Evolutionary conservation across 129 eudicot species (phyloP).

Genomic region (Erigeron canadensis): DNA sequence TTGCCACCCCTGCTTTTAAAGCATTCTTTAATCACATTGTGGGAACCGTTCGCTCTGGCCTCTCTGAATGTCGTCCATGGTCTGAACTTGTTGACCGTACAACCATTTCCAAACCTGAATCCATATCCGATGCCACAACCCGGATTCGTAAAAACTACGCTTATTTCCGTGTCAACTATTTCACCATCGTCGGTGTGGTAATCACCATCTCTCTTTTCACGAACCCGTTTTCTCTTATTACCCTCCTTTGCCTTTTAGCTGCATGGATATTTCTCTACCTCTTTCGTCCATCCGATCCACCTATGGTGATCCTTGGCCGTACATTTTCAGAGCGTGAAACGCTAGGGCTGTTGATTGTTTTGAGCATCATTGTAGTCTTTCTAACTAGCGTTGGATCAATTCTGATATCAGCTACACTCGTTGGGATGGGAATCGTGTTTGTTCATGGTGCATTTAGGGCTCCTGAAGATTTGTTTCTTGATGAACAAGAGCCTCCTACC

Average conservation of each 20-base stretch:
- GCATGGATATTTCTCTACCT: slow-evolving; percentile 73
- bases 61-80: slow-evolving; percentile 90
- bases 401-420: slow-evolving; percentile 67
- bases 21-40: slow-evolving; percentile 44
- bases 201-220: slow-evolving; percentile 69
- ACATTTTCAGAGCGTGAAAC: slow-evolving; percentile 40
- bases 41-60: slow-evolving; percentile 54
- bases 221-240: slow-evolving; percentile 72
- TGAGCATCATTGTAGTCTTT: slow-evolving; percentile 64
- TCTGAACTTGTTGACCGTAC: slow-evolving; percentile 73
- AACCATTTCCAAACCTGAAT: slow-evolving; percentile 81
- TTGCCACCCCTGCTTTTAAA: slow-evolving; percentile 59
- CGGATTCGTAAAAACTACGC: slow-evolving; percentile 84
- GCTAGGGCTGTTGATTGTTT: slow-evolving; percentile 37
- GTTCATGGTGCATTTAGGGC: slow-evolving; percentile 76
- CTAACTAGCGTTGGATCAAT: slow-evolving; percentile 87
- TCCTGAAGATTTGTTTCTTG: slow-evolving; percentile 88
- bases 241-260: slow-evolving; percentile 63
- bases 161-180: slow-evolving; percentile 76
- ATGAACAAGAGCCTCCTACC: slow-evolving; percentile 55
- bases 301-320: slow-evolving; percentile 42
- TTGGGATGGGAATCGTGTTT: slow-evolving; percentile 60
- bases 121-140: slow-evolving; percentile 69
- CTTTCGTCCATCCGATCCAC: slow-evolving; percentile 46
- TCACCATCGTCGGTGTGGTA: slow-evolving; percentile 52